phyloP scores from a whole-genome alignment of 495 filamentous ascomycete species.

The Aspergillus cristatus region DNA sequence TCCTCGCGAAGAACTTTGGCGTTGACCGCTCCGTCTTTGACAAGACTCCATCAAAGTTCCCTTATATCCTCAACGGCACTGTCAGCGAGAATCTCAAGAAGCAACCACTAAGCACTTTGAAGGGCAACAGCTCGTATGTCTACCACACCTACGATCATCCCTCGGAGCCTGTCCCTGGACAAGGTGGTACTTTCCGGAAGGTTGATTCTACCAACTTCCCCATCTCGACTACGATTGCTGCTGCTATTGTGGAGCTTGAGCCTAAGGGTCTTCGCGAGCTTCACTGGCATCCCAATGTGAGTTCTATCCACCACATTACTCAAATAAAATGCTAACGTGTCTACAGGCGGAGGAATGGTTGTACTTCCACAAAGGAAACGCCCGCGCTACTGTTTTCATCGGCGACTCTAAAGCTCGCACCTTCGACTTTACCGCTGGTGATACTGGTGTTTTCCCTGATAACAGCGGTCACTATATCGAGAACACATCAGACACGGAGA shows the following conservation, averaged over 20 bases:
- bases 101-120: conserved; percentile 36
- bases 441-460: conserved; percentile 58
- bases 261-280: conserved; percentile 53
- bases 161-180: conserved; percentile 45
- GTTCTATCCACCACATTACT: conserved; percentile 6
- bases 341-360: conserved; percentile 57
- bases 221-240: conserved; percentile 50
- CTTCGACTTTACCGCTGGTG: conserved; percentile 54
- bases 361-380: conserved; percentile 52
- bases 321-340: too few relatives aligned
- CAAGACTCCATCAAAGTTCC: conserved; percentile 45
- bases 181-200: conserved; percentile 48
- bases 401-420: conserved; percentile 49
- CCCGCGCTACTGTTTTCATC: conserved; percentile 52
- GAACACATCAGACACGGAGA: conserved; percentile 51
- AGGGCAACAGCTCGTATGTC: conserved; percentile 47
- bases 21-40: conserved; percentile 47
- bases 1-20: conserved; percentile 59
- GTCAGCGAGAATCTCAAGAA: conserved; percentile 40
- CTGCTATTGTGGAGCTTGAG: conserved; percentile 49
- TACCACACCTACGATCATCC: conserved; percentile 44
- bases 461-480: conserved; percentile 55
- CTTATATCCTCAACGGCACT: conserved; percentile 51
- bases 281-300: conserved; percentile 61
- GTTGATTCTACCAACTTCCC: conserved; percentile 57